Evolutionary conservation across 192 early-diverging fungal species (phyloP).

Genomic region (Coemansia sp.): DNA sequence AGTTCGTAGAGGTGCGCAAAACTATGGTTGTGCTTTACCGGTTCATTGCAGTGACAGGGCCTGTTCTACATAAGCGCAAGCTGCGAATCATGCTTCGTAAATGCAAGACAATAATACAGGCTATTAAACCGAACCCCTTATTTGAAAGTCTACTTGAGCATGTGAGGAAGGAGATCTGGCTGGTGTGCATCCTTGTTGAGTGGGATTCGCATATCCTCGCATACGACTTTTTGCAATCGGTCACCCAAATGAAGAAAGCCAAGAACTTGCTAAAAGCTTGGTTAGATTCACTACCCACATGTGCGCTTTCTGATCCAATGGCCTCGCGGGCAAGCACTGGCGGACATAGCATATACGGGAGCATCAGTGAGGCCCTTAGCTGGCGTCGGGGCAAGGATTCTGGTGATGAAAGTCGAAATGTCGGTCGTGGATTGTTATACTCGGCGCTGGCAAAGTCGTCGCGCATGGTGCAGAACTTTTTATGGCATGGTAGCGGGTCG

Average conservation of each 20-base stretch:
- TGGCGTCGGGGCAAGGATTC: constrained; percentile 13
- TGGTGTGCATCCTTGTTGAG: constrained; percentile 36
- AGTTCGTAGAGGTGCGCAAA: constrained; percentile 51
- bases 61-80: constrained; percentile 37
- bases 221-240: constrained; percentile 42
- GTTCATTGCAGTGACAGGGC: constrained; percentile 46
- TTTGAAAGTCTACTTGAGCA: constrained; percentile 36
- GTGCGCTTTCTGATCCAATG: background rate
- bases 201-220: constrained; percentile 40
- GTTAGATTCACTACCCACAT: constrained; percentile 23
- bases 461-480: constrained; percentile 39
- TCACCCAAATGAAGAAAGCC: constrained; percentile 37
- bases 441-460: constrained; percentile 49
- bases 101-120: constrained; percentile 24
- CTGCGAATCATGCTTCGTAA: constrained; percentile 33
- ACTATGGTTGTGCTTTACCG: constrained; percentile 53
- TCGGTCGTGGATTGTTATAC: constrained; percentile 25
- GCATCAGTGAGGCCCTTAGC: constrained; percentile 14
- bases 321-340: constrained; percentile 10
- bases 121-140: constrained; percentile 27
- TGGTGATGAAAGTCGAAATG: constrained; percentile 2
- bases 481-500: constrained; percentile 24
- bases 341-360: constrained; percentile 19
- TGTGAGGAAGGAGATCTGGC: constrained; percentile 34
- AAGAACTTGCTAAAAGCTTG: constrained; percentile 31